phyloP scores from a whole-genome alignment of 441 rosid genomes.

The Flueggea neowawraea region DNA sequence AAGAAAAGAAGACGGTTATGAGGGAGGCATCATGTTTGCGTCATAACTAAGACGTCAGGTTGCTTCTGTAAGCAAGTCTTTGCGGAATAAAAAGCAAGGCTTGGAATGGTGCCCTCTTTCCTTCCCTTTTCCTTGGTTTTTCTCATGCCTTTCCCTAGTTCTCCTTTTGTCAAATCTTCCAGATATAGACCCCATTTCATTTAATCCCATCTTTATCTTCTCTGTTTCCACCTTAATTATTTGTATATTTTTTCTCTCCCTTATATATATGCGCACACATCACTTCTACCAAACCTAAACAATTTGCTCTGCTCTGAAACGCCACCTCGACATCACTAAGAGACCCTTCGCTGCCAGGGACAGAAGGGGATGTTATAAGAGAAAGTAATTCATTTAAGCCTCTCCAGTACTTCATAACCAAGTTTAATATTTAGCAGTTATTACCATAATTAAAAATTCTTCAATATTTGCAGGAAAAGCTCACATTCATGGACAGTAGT shows the following conservation, averaged over 20 bases:
- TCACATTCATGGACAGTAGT: constrained; percentile 32
- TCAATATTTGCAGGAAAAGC: constrained; percentile 36
- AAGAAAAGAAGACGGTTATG: too few relatives aligned
- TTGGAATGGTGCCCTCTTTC: neutral
- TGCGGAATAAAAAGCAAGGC: too few relatives aligned
- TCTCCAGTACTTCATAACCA: too few relatives aligned
- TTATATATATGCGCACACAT: neutral
- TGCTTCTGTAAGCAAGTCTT: too few relatives aligned
- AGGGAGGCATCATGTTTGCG: too few relatives aligned
- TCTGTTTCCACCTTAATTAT: neutral
- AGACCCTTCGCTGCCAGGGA: constrained; percentile 21
- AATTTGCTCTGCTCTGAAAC: too few relatives aligned
- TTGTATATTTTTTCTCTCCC: neutral
- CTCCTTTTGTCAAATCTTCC: too few relatives aligned
- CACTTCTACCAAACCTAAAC: too few relatives aligned
- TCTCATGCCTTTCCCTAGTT: constrained; percentile 1
- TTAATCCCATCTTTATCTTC: constrained; percentile 1
- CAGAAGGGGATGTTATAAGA: constrained; percentile 72
- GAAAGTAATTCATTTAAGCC: constrained; percentile 45
- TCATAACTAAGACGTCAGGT: too few relatives aligned
- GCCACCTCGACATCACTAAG: constrained; percentile 32
- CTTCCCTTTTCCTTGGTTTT: constrained; percentile 3
- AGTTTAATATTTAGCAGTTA: too few relatives aligned
- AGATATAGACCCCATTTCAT: neutral
- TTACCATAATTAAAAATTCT: too few relatives aligned